Percentiles rank a stretch among this genome's conserved stretches.
phyloP scores from a whole-genome alignment of 345 rosid species.

The Melaleuca alternifolia region DNA sequence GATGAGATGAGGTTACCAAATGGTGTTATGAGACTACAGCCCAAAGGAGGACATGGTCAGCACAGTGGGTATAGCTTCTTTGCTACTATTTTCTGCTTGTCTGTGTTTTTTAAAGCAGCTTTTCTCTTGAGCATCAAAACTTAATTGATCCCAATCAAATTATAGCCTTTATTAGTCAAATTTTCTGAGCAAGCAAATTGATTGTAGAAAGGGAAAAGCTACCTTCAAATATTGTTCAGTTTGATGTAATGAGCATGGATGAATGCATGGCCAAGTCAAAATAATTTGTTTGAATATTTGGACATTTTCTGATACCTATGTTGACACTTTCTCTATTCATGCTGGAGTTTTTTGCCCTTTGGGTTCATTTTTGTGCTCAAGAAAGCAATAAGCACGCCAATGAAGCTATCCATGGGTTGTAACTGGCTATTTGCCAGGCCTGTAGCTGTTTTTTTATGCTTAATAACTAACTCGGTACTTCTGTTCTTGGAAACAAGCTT shows the following conservation, averaged over 20 bases:
- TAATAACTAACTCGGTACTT: background rate
- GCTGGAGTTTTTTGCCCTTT: background rate
- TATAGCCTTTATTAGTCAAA: background rate
- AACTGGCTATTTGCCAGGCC: background rate
- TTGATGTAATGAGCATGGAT: background rate
- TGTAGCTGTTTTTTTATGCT: background rate
- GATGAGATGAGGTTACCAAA: slow-evolving; percentile 91
- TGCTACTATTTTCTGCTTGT: background rate
- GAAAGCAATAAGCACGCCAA: background rate
- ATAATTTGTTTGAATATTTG: background rate
- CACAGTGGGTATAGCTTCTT: slow-evolving; percentile 67
- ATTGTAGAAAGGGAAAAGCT: background rate
- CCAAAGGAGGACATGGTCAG: slow-evolving; percentile 85
- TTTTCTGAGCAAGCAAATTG: background rate
- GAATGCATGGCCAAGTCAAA: background rate
- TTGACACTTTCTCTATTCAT: background rate
- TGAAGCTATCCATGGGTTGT: background rate
- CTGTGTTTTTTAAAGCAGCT: background rate
- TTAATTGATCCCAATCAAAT: background rate
- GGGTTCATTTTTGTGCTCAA: background rate
- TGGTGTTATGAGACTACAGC: slow-evolving; percentile 80
- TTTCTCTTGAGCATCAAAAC: background rate
- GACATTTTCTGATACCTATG: background rate
- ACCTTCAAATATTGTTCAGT: background rate
- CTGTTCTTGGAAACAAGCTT: background rate